phyloP scores from a whole-genome alignment of 371 early-diverging fungal species.

The Apophysomyces variabilis region DNA sequence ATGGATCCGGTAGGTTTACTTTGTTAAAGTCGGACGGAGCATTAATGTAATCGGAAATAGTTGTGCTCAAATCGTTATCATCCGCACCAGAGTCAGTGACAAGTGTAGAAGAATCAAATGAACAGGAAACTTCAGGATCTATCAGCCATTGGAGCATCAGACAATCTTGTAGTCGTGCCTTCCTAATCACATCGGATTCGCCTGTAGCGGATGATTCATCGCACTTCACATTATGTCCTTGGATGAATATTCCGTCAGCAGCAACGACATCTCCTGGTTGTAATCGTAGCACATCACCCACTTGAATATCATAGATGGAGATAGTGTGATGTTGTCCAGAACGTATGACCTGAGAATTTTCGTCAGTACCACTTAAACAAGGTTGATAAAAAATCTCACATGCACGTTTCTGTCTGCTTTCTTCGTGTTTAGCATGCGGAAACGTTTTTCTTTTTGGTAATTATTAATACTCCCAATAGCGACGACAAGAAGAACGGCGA shows the following conservation, averaged over 20 bases:
- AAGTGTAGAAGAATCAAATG: slow-evolving; percentile 50
- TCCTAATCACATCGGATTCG: slow-evolving; percentile 82
- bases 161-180: slow-evolving; percentile 39
- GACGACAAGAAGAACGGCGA: slow-evolving; percentile 83
- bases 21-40: not conserved
- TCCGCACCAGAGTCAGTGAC: slow-evolving; percentile 67
- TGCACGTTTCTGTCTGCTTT: slow-evolving; percentile 81
- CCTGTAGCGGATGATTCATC: slow-evolving; percentile 94
- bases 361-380: not conserved
- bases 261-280: slow-evolving; percentile 93
- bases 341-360: slow-evolving; percentile 64
- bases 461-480: slow-evolving; percentile 82
- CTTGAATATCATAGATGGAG: slow-evolving; percentile 83
- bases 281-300: slow-evolving; percentile 88
- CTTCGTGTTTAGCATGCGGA: slow-evolving; percentile 80
- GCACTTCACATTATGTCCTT: slow-evolving; percentile 82
- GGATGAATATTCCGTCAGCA: slow-evolving; percentile 87
- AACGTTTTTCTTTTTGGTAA: slow-evolving; percentile 87
- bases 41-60: not conserved
- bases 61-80: not conserved
- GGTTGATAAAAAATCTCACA: slow-evolving; percentile 26
- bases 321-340: slow-evolving; percentile 72
- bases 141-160: slow-evolving; percentile 13
- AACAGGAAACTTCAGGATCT: slow-evolving; percentile 1
- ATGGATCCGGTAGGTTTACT: slow-evolving; percentile 53